These are phyloP conservation scores for Przewalskia tangutica DNA, from an alignment of 257 asterid species.

Conservation along the genomic window DNA sequence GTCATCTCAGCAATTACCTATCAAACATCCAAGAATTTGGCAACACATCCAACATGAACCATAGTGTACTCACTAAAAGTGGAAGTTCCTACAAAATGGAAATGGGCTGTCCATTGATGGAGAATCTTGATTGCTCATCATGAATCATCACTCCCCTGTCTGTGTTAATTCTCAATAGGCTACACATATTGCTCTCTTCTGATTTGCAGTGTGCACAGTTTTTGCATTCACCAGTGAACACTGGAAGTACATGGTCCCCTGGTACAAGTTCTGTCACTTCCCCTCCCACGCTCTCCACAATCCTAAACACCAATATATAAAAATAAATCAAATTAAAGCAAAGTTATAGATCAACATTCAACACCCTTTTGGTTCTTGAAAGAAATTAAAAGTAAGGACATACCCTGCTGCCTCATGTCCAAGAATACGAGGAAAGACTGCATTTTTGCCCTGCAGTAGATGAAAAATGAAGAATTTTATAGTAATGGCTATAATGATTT, in stretches of 20 bases:
- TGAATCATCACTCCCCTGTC: conserved; percentile 57
- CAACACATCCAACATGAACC: conserved; percentile 11
- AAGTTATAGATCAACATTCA: background rate
- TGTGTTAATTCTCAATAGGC: conserved; percentile 62
- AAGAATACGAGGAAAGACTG: conserved; percentile 8
- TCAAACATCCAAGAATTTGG: background rate
- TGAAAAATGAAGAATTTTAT: background rate
- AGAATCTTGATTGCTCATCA: conserved; percentile 54
- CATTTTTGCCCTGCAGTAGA: conserved; percentile 1
- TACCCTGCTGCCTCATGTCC: conserved; percentile 19
- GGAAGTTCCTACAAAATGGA: conserved; percentile 44
- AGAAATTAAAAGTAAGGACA: background rate
- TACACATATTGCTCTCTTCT: conserved; percentile 73
- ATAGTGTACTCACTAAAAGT: conserved; percentile 18
- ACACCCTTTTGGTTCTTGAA: background rate
- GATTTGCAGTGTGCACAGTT: background rate
- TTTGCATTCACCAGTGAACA: background rate
- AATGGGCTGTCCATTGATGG: conserved; percentile 55
- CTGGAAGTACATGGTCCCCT: conserved; percentile 79
- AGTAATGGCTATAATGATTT: no score
- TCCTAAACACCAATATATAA: conserved; percentile 15
- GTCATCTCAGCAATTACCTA: conserved; percentile 44
- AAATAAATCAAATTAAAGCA: background rate
- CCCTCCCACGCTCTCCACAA: conserved; percentile 78
- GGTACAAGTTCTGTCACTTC: conserved; percentile 62